A percentile compares a stretch with the other conserved stretches of the same genome.
phyloP scores from a whole-genome alignment of 345 rosid species.

The Salix exigua region DNA sequence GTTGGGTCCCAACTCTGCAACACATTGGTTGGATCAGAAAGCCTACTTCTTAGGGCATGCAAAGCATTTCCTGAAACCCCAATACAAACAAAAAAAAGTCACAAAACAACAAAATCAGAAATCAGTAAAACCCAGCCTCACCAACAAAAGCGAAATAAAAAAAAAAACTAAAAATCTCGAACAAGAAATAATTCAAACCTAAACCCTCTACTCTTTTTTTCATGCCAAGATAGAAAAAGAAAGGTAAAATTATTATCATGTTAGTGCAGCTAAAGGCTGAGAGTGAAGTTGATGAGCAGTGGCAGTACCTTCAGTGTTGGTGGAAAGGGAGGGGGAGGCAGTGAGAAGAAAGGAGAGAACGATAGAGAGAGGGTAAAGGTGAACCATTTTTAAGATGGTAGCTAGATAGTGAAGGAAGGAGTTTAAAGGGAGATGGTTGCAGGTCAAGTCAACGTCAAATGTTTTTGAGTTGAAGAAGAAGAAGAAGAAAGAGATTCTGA shows the following conservation, averaged over 20 bases:
- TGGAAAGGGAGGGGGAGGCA: constrained; percentile 40
- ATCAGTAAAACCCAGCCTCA: not conserved
- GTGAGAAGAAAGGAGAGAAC: constrained; percentile 20
- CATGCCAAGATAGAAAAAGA: not conserved
- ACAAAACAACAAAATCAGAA: constrained; percentile 1
- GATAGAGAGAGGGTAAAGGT: constrained; percentile 8
- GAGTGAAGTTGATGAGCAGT: not conserved
- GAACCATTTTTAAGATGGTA: constrained; percentile 19
- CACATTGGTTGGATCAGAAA: constrained; percentile 66
- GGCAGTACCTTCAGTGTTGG: constrained; percentile 54
- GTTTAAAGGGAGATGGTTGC: not conserved
- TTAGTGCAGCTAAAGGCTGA: not conserved
- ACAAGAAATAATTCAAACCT: not conserved
- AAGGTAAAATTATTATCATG: not conserved
- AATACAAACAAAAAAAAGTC: constrained; percentile 4
- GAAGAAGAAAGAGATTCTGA: not conserved
- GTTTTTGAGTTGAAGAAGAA: not conserved
- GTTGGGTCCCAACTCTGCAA: constrained; percentile 89
- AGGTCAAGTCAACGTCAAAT: not conserved
- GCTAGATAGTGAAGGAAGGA: not conserved
- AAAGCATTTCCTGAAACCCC: constrained; percentile 61
- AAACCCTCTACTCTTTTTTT: not conserved
- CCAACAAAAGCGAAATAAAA: not conserved
- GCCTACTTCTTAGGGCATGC: constrained; percentile 55
- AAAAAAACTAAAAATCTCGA: not conserved